Percentiles rank a stretch among this genome's conserved stretches.
Evolutionary conservation across 176 grass and related monocot species (phyloP).

Genomic region (sorghum (Sorghum bicolor)): DNA sequence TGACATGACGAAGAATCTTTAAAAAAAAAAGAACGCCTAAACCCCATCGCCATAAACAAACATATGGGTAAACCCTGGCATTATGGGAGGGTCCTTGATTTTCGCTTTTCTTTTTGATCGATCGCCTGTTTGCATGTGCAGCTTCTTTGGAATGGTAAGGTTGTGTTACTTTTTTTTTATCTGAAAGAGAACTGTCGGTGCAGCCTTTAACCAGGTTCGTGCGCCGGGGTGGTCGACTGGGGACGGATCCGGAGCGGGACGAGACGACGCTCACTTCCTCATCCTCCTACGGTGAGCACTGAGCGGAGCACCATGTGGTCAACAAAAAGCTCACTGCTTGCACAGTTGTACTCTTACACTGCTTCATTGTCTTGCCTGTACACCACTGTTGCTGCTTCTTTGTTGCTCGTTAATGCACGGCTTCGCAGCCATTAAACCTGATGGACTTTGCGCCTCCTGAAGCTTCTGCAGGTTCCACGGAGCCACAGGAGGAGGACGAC

Average conservation of each 20-base stretch:
- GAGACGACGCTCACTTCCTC: conserved; percentile 10
- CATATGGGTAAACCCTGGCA: background rate
- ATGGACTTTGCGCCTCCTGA: conserved; percentile 23
- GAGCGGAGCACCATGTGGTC: background rate
- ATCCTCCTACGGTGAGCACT: conserved; percentile 41
- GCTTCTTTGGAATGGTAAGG: background rate
- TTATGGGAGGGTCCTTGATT: background rate
- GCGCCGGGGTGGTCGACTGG: conserved; percentile 11
- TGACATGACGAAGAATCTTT: too few relatives aligned
- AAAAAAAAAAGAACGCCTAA: too few relatives aligned
- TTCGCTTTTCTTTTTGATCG: background rate
- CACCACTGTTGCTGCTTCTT: background rate
- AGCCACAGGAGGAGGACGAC: conserved; percentile 19
- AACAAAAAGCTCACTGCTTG: background rate
- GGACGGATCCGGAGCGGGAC: conserved; percentile 26
- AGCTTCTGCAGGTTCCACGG: conserved; percentile 41
- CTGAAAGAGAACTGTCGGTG: background rate
- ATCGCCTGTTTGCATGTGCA: background rate
- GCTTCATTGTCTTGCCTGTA: background rate
- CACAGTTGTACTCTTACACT: conserved; percentile 10
- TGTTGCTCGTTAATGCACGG: background rate
- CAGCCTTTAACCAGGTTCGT: conserved; percentile 39
- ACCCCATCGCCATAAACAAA: background rate
- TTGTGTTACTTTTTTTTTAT: background rate
- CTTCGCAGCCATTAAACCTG: conserved; percentile 4